These are phyloP conservation scores for Pseudogymnoascus sp. DNA, from an alignment of 2,329 filamentous ascomycete species.

Conservation along the genomic window DNA sequence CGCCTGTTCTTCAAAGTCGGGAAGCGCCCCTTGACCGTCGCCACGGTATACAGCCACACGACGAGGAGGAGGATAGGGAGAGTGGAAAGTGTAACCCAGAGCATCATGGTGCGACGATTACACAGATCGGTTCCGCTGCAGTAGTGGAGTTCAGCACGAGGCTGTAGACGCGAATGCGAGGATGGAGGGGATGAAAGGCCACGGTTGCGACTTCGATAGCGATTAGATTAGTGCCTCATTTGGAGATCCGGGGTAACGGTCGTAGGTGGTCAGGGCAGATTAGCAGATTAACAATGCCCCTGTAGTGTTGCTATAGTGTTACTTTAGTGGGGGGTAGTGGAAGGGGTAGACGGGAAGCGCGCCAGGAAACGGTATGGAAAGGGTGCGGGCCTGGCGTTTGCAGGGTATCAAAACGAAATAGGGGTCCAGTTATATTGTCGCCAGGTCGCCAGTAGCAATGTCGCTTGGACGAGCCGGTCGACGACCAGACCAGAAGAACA, in stretches of 20 bases:
- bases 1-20: slow-evolving; percentile 72
- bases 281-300: slow-evolving; percentile 5
- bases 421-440: slow-evolving; percentile 7
- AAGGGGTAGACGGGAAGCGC: neutral
- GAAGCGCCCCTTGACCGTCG: slow-evolving; percentile 40
- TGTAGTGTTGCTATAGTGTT: neutral
- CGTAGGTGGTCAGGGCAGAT: slow-evolving; percentile 4
- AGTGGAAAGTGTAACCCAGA: slow-evolving; percentile 23
- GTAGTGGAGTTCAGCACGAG: slow-evolving; percentile 8
- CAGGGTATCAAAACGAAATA: neutral
- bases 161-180: slow-evolving; percentile 4
- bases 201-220: slow-evolving; percentile 4
- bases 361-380: neutral
- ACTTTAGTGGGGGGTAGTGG: neutral
- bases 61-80: slow-evolving; percentile 36
- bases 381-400: neutral
- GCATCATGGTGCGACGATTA: slow-evolving; percentile 10
- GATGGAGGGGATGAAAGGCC: slow-evolving; percentile 4
- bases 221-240: slow-evolving; percentile 6
- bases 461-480: neutral
- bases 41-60: slow-evolving; percentile 31
- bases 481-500: neutral
- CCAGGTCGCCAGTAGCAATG: neutral
- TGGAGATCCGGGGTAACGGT: neutral
- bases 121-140: slow-evolving; percentile 4